A percentile compares a stretch with the other conserved stretches of the same genome.
Conservation (phyloP, 805 yeast genomes). For the Torulaspora quercuum region DNA sequence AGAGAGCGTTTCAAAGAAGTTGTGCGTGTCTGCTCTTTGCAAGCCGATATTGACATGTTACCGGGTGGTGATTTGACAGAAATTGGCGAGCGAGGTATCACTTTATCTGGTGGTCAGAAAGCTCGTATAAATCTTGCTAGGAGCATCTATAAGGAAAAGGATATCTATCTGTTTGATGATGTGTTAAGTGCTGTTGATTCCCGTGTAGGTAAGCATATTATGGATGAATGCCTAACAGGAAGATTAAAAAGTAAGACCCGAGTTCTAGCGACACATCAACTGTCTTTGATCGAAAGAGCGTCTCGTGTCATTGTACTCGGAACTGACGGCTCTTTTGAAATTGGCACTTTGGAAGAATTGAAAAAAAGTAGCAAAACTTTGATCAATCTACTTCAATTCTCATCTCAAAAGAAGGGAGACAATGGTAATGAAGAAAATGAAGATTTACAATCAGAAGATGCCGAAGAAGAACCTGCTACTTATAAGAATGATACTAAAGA, state of each 20-base stretch:
- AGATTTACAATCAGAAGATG: conserved; percentile 22
- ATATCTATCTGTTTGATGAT: conserved; percentile 70
- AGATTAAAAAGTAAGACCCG: conserved; percentile 58
- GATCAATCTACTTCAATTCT: conserved; percentile 48
- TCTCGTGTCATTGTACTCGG: conserved; percentile 66
- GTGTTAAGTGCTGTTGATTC: conserved; percentile 85
- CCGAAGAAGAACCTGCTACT: conserved; percentile 16
- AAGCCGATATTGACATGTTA: conserved; percentile 58
- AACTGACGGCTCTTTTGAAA: conserved; percentile 56
- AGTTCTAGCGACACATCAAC: conserved; percentile 79
- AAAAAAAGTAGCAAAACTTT: conserved; percentile 45
- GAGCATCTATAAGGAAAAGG: conserved; percentile 67
- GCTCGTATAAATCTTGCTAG: conserved; percentile 78
- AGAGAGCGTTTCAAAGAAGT: conserved; percentile 50
- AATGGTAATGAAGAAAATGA: conserved; percentile 35
- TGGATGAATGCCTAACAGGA: conserved; percentile 64
- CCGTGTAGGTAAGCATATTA: conserved; percentile 76
- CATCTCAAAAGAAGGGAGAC: conserved; percentile 36
- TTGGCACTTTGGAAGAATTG: conserved; percentile 61
- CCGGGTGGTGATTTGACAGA: conserved; percentile 77
- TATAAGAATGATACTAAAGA: conserved; percentile 16
- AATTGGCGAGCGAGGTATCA: conserved; percentile 83
- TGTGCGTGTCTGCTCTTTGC: conserved; percentile 62
- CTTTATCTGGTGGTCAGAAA: conserved; percentile 87
- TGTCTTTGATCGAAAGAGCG: conserved; percentile 65